phyloP scores from a whole-genome alignment of 2,329 filamentous ascomycete species.

The Beauveria sp. region DNA sequence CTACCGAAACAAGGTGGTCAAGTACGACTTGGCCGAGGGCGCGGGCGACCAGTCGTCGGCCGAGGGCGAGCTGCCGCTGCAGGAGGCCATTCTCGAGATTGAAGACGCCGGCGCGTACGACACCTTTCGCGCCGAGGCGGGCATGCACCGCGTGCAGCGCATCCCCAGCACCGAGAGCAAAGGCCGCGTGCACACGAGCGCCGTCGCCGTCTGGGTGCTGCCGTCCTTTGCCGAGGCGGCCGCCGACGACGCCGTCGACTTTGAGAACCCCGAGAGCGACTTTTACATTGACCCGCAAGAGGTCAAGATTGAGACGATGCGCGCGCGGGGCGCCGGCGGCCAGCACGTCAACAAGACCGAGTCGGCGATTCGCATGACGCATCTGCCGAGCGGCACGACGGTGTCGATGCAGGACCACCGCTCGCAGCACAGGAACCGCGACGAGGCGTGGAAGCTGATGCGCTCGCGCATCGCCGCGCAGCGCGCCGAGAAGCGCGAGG shows the following conservation, averaged over 20 bases:
- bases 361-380: constrained; percentile 87
- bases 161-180: constrained; percentile 87
- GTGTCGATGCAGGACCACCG: constrained; percentile 90
- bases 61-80: constrained; percentile 60
- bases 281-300: constrained; percentile 85
- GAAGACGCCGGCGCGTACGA: constrained; percentile 72
- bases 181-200: constrained; percentile 88
- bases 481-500: constrained; percentile 74
- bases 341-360: constrained; percentile 99
- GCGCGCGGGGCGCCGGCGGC: constrained; percentile 82
- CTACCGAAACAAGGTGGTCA: constrained; percentile 61
- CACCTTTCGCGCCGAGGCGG: constrained; percentile 75
- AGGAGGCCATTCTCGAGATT: constrained; percentile 84
- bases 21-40: constrained; percentile 70
- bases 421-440: constrained; percentile 83
- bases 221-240: constrained; percentile 64
- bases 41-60: constrained; percentile 43
- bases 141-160: constrained; percentile 91
- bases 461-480: constrained; percentile 74
- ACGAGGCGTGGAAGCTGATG: constrained; percentile 78
- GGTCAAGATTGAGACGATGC: constrained; percentile 81
- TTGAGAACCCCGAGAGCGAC: constrained; percentile 80
- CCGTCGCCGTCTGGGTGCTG: constrained; percentile 85
- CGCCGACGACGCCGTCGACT: constrained; percentile 45
- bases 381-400: constrained; percentile 76